Conservation (phyloP, 345 rosid species). For the Barbarea vulgaris region DNA sequence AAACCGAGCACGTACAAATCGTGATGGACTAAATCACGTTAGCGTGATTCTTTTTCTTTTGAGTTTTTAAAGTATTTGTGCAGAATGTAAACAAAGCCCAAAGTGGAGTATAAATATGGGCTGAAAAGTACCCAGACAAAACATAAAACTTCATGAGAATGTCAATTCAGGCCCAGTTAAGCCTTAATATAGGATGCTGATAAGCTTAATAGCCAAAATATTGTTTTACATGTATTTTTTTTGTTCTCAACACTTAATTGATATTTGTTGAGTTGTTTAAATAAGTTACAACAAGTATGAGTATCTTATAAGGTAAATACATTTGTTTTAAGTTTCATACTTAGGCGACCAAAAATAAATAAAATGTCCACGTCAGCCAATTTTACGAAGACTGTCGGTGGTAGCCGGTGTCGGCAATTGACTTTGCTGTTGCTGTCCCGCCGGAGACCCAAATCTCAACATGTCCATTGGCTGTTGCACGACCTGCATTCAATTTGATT, state of each 20-base stretch:
- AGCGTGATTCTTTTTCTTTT: slow-evolving; percentile 1
- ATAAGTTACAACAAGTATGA: not conserved
- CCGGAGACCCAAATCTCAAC: slow-evolving; percentile 50
- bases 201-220: not conserved
- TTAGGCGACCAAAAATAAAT: slow-evolving; percentile 9
- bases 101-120: not conserved
- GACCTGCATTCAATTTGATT: slow-evolving; percentile 41
- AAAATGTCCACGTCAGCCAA: slow-evolving; percentile 28
- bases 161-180: not conserved
- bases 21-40: slow-evolving; percentile 3
- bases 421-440: slow-evolving; percentile 46
- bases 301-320: slow-evolving; percentile 7
- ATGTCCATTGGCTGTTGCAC: slow-evolving; percentile 44
- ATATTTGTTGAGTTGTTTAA: not conserved
- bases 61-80: too few species aligned
- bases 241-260: not conserved
- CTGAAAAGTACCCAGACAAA: not conserved
- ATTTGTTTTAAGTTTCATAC: not conserved
- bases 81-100: not conserved
- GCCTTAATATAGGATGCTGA: not conserved
- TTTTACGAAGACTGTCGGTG: slow-evolving; percentile 44
- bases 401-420: slow-evolving; percentile 44
- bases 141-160: not conserved
- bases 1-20: not conserved
- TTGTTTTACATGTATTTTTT: not conserved